These are phyloP conservation scores for Cyclostephanos invisitatus DNA, from an alignment of 108 stramenopile species.

Conservation along the genomic window DNA sequence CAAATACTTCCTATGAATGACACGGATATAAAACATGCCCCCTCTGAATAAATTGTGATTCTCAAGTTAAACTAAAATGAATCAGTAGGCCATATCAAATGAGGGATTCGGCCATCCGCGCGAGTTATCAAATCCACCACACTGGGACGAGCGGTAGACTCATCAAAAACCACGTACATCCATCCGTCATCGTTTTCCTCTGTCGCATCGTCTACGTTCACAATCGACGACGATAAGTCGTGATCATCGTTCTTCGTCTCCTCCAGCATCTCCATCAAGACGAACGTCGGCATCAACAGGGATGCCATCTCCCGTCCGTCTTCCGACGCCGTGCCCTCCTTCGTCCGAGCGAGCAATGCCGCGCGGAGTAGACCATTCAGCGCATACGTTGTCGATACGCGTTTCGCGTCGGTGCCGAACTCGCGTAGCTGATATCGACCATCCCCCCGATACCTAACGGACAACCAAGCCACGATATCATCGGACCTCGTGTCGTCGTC, in stretches of 20 bases:
- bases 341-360: slow-evolving; percentile 23
- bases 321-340: neutral
- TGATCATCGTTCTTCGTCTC: slow-evolving; percentile 15
- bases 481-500: slow-evolving; percentile 4
- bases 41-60: neutral
- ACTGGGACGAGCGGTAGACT: slow-evolving; percentile 5
- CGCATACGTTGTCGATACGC: slow-evolving; percentile 13
- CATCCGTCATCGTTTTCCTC: slow-evolving; percentile 64
- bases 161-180: slow-evolving; percentile 60
- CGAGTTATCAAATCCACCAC: slow-evolving; percentile 23
- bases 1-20: too few species aligned
- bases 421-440: slow-evolving; percentile 62
- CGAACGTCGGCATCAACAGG: slow-evolving; percentile 48
- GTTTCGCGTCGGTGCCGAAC: slow-evolving; percentile 56
- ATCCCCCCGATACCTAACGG: slow-evolving; percentile 54
- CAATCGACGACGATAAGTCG: slow-evolving; percentile 8
- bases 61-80: slow-evolving; percentile 62
- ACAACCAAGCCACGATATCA: slow-evolving; percentile 61
- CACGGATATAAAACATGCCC: too few species aligned
- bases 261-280: slow-evolving; percentile 27
- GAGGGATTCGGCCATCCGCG: slow-evolving; percentile 20
- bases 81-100: slow-evolving; percentile 77
- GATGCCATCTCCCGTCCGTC: neutral
- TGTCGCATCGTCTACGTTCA: slow-evolving; percentile 7
- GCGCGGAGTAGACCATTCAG: slow-evolving; percentile 19